Evolutionary conservation across 2,329 filamentous ascomycete genomes (phyloP).

Genomic region (Trichoderma sp.): DNA sequence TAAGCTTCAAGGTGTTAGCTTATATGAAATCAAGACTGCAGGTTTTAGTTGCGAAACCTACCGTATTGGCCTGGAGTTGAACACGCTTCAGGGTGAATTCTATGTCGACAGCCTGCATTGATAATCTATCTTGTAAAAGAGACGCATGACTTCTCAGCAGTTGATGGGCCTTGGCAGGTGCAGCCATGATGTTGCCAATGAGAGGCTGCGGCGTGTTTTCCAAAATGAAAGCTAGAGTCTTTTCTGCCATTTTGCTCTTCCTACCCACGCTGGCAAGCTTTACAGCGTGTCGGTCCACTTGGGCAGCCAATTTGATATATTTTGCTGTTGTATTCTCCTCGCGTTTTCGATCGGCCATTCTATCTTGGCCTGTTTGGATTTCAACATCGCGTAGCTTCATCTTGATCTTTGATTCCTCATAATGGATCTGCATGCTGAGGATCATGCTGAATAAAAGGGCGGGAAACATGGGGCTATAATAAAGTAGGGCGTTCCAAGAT

Average conservation of each 20-base stretch:
- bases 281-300: conserved; percentile 38
- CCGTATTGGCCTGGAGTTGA: conserved; percentile 43
- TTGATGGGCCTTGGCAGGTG: conserved; percentile 19
- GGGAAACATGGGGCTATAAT: conserved; percentile 38
- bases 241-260: conserved; percentile 39
- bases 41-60: conserved; percentile 25
- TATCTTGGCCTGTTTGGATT: conserved; percentile 39
- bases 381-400: conserved; percentile 38
- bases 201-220: conserved; percentile 18
- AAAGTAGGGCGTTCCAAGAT: conserved; percentile 33
- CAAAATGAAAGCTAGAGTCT: conserved; percentile 37
- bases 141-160: conserved; percentile 32
- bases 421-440: conserved; percentile 38
- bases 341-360: conserved; percentile 35
- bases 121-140: conserved; percentile 36
- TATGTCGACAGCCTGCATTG: conserved; percentile 41
- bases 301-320: conserved; percentile 35
- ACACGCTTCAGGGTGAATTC: conserved; percentile 40
- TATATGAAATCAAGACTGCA: background rate
- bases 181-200: background rate
- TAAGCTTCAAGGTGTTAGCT: conserved; percentile 31
- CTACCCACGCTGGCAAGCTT: conserved; percentile 41
- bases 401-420: conserved; percentile 37
- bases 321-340: conserved; percentile 31
- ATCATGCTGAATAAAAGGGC: conserved; percentile 38